Base-by-base conservation (phyloP, 345 rosid species). In the Geranium brycei region DNA sequence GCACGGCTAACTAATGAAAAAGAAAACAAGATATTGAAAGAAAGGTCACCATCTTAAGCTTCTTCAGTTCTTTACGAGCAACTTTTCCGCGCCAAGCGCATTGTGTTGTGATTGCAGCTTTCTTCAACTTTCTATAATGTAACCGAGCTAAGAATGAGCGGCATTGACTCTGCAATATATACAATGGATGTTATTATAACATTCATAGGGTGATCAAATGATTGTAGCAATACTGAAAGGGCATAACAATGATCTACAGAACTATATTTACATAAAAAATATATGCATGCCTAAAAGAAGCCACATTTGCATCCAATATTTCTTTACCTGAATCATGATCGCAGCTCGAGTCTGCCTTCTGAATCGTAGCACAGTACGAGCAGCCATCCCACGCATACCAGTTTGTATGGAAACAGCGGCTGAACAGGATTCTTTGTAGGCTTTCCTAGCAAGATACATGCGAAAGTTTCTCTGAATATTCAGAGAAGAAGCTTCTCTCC, bases 351-450 rank as follows among this genome's bases (percentile, higher is more conserved):
- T 78, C 82, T 79, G 85, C 79, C 90, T 82, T 80, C 86, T 87
- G 81, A 84, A 81, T 58, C 70, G 79, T 41, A 88, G 70, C 68
- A 91, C 95, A 55, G 83, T 84, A 56, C 97, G 86, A 67, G 95
- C 87, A 77, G 77, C 91, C 92, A 91, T 91, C 72, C 97, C 99
- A 69, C 93, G 91, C 77, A 95, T 83, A 61, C 95, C 87, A 16
- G 84, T 73, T 72, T 95, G 97, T 74, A 95, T 78, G 57, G 75
- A 81, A 72, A 87, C 68, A 31, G 93, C 80, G 69, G 96, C 81
- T 41, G 73, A 76, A 63, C 64, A 75, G 75, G 82, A 30, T 62
- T 79, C 83, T 70, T 72, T 82, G 77, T 87, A 88, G 63, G 83
- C 74, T 82, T 85, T 91, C 79, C 81, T 87, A 72, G 96, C 90